Conservation (phyloP, 257 asterid genomes). For the Primulina eburnea region DNA sequence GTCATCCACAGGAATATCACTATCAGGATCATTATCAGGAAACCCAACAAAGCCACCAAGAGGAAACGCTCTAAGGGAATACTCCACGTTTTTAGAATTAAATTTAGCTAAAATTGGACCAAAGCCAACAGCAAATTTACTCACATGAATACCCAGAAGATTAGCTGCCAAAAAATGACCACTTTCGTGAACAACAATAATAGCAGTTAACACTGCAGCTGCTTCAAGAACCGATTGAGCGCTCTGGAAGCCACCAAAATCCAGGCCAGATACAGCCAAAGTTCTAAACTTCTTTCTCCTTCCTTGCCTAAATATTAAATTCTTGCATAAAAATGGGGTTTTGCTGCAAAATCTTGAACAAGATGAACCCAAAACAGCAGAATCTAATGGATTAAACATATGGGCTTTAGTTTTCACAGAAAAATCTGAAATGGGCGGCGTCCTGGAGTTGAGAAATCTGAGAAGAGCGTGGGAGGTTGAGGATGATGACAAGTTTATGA, state of each 20-base stretch:
- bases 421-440: conserved; percentile 45
- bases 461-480: conserved; percentile 41
- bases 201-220: conserved; percentile 72
- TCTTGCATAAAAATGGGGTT: conserved; percentile 31
- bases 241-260: conserved; percentile 62
- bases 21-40: conserved; percentile 96
- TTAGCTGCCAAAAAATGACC: conserved; percentile 94
- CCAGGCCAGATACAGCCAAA: conserved; percentile 63
- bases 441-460: conserved; percentile 42
- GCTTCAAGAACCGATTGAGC: conserved; percentile 82
- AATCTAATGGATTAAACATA: conserved; percentile 30
- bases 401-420: conserved; percentile 37
- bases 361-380: conserved; percentile 20
- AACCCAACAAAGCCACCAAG: conserved; percentile 97
- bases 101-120: conserved; percentile 91
- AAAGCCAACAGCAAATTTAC: conserved; percentile 94
- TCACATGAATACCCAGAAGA: conserved; percentile 95
- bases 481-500: conserved; percentile 51
- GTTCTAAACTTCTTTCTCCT: conserved; percentile 37
- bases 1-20: conserved; percentile 88
- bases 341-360: conserved; percentile 36
- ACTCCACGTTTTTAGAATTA: conserved; percentile 80
- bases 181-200: conserved; percentile 80
- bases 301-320: conserved; percentile 25
- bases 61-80: conserved; percentile 90